Evolutionary conservation across 345 rosid species (phyloP).

Genomic region (Salix viminalis): DNA sequence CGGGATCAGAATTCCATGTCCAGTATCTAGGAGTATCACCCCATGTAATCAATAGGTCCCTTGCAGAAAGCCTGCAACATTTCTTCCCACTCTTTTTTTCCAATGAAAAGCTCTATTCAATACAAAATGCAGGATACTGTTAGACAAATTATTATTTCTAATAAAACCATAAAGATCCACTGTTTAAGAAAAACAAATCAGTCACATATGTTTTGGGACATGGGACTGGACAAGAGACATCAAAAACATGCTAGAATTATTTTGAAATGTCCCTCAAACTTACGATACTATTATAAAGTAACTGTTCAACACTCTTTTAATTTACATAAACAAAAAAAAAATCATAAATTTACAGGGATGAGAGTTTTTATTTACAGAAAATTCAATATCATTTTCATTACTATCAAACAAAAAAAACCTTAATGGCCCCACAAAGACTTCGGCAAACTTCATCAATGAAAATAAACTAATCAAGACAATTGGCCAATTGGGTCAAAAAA

Average conservation of each 20-base stretch:
- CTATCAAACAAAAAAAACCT: too few species aligned
- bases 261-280: not conserved
- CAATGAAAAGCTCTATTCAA: constrained; percentile 24
- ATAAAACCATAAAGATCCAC: not conserved
- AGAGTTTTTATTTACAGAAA: too few species aligned
- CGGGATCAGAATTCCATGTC: constrained; percentile 1
- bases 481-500: not conserved
- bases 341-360: too few species aligned
- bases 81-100: constrained; percentile 28
- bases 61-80: constrained; percentile 26
- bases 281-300: too few species aligned
- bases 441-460: too few species aligned
- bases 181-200: not conserved
- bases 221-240: not conserved
- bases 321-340: too few species aligned
- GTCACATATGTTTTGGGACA: not conserved
- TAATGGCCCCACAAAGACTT: too few species aligned
- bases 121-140: not conserved
- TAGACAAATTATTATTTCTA: not conserved
- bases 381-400: too few species aligned
- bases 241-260: not conserved
- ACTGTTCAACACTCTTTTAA: too few species aligned
- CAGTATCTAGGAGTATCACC: constrained; percentile 16
- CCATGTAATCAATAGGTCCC: constrained; percentile 27
- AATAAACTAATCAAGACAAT: too few species aligned